phyloP scores from a whole-genome alignment of 2,329 filamentous ascomycete species.

The Nemania sp. region DNA sequence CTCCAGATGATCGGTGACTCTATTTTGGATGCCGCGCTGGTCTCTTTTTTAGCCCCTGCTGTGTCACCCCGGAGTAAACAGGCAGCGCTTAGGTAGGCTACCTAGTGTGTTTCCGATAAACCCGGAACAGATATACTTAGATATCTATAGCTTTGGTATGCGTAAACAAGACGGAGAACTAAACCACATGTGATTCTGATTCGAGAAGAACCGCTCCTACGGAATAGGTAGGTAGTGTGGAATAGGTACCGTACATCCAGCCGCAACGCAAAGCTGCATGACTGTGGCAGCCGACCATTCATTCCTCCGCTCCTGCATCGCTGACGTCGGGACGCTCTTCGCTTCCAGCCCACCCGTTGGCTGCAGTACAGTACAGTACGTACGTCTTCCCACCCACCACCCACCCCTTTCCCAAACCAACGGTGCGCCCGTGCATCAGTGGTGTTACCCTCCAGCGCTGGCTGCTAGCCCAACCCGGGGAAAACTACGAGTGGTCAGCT shows the following conservation, averaged over 20 bases:
- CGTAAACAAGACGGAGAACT: neutral
- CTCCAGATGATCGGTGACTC: constrained; percentile 3
- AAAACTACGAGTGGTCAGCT: constrained; percentile 37
- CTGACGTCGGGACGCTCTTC: constrained; percentile 31
- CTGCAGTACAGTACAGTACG: neutral
- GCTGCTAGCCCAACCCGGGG: constrained; percentile 24
- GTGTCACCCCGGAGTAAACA: constrained; percentile 14
- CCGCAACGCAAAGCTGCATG: constrained; percentile 22
- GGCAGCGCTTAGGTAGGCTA: neutral
- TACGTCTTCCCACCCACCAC: no score
- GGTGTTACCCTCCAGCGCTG: constrained; percentile 1
- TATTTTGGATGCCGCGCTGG: constrained; percentile 14
- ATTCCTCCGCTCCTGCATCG: constrained; percentile 18
- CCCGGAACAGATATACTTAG: neutral
- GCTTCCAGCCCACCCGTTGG: constrained; percentile 11
- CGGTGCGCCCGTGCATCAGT: constrained; percentile 30
- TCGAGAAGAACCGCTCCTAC: constrained; percentile 12
- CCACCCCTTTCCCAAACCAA: constrained; percentile 25
- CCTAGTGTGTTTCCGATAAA: neutral
- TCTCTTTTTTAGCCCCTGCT: constrained; percentile 9
- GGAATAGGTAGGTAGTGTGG: constrained; percentile 16
- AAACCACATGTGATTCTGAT: constrained; percentile 26
- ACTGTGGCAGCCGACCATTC: constrained; percentile 1
- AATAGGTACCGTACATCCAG: constrained; percentile 31
- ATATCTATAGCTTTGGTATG: constrained; percentile 9